phyloP scores from a whole-genome alignment of 306 rosid species.

The Chamaecrista fasciculata region DNA sequence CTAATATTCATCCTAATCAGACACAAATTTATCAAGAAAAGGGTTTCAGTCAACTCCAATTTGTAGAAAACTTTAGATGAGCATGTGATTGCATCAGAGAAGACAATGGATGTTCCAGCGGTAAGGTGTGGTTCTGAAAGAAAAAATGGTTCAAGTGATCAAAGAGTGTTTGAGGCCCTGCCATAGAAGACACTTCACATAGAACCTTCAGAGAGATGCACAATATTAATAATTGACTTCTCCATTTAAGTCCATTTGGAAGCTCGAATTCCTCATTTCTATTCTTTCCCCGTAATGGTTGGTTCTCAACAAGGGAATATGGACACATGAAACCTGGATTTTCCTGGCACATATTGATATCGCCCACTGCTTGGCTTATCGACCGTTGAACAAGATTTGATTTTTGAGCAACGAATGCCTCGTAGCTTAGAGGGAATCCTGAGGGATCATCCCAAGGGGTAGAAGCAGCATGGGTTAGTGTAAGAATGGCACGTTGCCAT shows the following conservation, averaged over 20 bases:
- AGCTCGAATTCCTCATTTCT: conserved; percentile 28
- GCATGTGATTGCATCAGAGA: conserved; percentile 42
- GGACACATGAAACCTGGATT: conserved; percentile 41
- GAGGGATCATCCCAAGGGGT: conserved; percentile 48
- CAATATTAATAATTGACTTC: conserved; percentile 48
- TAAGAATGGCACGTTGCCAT: conserved; percentile 48
- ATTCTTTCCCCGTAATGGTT: conserved; percentile 35
- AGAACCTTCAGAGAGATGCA: conserved; percentile 47
- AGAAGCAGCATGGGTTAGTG: conserved; percentile 63
- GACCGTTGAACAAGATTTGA: conserved; percentile 46
- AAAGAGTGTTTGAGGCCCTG: conserved; percentile 25
- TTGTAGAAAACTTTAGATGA: conserved; percentile 38
- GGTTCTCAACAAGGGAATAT: conserved; percentile 56
- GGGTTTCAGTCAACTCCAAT: conserved; percentile 29
- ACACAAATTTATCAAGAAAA: background rate
- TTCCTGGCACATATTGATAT: conserved; percentile 19
- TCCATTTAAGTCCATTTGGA: conserved; percentile 43
- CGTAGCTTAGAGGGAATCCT: conserved; percentile 50
- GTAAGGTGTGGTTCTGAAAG: conserved; percentile 28
- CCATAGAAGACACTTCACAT: conserved; percentile 34
- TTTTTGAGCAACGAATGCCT: conserved; percentile 42
- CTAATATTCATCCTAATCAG: conserved; percentile 17
- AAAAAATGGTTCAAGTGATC: conserved; percentile 35
- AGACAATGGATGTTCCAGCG: conserved; percentile 34
- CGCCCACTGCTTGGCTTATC: conserved; percentile 41